Evolutionary conservation across 345 rosid species (phyloP), one percentile per base, ranked within the genome.

Genomic region (Hevea brasiliensis): DNA sequence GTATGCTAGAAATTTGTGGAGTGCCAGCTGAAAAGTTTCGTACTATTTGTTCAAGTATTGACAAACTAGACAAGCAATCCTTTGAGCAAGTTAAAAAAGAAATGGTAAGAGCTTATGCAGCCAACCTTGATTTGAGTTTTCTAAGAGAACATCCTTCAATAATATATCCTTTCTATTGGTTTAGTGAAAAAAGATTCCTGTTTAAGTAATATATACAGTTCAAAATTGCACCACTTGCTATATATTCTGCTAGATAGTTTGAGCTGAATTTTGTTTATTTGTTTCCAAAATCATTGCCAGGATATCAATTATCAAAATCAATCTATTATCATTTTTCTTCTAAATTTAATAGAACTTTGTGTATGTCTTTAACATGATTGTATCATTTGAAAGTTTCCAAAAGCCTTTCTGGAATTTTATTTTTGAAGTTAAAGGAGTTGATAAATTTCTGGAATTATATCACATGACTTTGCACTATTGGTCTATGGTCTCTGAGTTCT

Each of bases 1-100:
- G 99, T 27, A 91, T 95, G 92, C 66, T 95, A 81, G 96, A 95
- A 77, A 95, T 92, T 77, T 92, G 99, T 80, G 97, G 97, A 51
- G 99, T 95, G 68, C 97, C 97, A 37, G 58, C 92, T 55, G 96
- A 86, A 85, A 95, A 95, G 75, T 92, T 92, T 84, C 84, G 97
- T 78, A 84, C 97, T 60, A 91, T 95, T 69, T 95, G 99, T 71
- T 95, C 98, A 35, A 95, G 98, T 72, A 89, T 92, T 9, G 98
- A 94, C 79, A 92, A 94, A 81, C 78, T 94, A 68, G 97, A 94
- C 86, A 92, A 94, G 77, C 97, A 86, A 77, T 71, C 97, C 17
- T 89, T 94, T 55, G 92, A 88, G 84, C 92, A 92, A 80, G 88
- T 95, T 59, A 87, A 87, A 79, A 92, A 77, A 68, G 99, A 92